Percentiles rank a stretch among this genome's conserved stretches.
These are phyloP conservation scores for Fusarium sp. DNA, from an alignment of 2,329 filamentous ascomycete genomes.

Conservation along the genomic window DNA sequence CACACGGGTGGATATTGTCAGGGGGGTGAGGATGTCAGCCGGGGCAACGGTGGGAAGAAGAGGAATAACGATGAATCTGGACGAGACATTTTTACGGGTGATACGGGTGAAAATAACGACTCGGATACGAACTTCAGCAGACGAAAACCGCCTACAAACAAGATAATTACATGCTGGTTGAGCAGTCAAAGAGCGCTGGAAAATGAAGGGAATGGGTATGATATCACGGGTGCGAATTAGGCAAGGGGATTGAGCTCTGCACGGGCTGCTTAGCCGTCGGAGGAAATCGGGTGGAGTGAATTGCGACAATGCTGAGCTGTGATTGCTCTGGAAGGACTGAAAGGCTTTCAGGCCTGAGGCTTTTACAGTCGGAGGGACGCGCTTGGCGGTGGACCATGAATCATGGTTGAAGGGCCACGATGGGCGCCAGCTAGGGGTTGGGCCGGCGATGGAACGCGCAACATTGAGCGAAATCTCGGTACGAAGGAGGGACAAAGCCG, in stretches of 20 bases:
- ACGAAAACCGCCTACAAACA: constrained; percentile 3
- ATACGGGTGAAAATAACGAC: constrained; percentile 34
- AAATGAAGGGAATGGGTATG: constrained; percentile 23
- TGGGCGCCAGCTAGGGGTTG: constrained; percentile 38
- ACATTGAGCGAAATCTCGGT: constrained; percentile 44
- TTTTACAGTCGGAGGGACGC: constrained; percentile 46
- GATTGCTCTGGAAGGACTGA: constrained; percentile 45
- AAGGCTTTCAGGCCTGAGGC: constrained; percentile 48
- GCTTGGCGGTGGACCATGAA: constrained; percentile 51
- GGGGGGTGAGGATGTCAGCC: constrained; percentile 51
- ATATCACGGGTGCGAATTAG: constrained; percentile 45
- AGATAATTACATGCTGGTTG: neutral
- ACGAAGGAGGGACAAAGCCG: constrained; percentile 42
- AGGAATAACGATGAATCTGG: constrained; percentile 42
- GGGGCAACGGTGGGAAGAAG: constrained; percentile 49
- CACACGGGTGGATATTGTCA: constrained; percentile 47
- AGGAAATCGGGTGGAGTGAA: constrained; percentile 51
- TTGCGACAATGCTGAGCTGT: constrained; percentile 42
- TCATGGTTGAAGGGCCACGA: constrained; percentile 46
- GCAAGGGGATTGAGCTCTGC: constrained; percentile 36
- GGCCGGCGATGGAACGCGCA: constrained; percentile 44
- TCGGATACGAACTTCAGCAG: constrained; percentile 7
- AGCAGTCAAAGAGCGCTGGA: constrained; percentile 18
- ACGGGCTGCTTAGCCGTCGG: constrained; percentile 48
- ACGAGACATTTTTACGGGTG: constrained; percentile 48